These are phyloP conservation scores for Mycena rebaudengoi DNA, from an alignment of 768 basidiomycete species.

Conservation along the genomic window DNA sequence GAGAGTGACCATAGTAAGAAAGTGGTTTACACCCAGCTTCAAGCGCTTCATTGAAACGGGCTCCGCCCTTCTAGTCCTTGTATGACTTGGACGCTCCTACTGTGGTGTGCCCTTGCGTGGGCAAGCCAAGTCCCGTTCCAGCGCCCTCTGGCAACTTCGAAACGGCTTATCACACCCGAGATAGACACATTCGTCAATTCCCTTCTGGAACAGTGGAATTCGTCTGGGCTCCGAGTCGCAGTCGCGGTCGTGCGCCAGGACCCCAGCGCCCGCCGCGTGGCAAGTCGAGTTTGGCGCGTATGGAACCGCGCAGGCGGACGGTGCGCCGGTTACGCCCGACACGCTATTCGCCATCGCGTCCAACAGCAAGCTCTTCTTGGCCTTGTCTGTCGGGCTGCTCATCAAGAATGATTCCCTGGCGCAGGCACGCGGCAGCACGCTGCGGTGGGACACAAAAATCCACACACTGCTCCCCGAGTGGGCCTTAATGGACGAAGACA, in stretches of 20 bases:
- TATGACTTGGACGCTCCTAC: too few species aligned
- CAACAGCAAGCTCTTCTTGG: conserved; percentile 51
- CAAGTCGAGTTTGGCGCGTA: conserved; percentile 47
- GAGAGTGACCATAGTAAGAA: too few species aligned
- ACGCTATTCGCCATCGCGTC: conserved; percentile 54
- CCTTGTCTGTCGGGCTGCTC: conserved; percentile 47
- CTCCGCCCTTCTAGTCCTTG: too few species aligned
- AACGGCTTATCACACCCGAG: conserved; percentile 6
- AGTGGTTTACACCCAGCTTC: too few species aligned
- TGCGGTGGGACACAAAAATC: conserved; percentile 48
- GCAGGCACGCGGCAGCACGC: conserved; percentile 34
- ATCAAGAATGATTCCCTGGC: conserved; percentile 45
- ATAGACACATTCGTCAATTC: conserved; percentile 13
- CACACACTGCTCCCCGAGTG: conserved; percentile 47
- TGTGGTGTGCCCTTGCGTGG: neutral
- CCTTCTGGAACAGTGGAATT: conserved; percentile 45
- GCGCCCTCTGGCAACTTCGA: neutral
- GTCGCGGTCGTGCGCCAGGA: conserved; percentile 49
- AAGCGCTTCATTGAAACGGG: too few species aligned
- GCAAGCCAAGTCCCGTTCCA: neutral
- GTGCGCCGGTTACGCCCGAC: conserved; percentile 47
- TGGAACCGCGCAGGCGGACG: conserved; percentile 44
- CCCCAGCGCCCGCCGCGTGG: conserved; percentile 39
- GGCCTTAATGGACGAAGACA: conserved; percentile 45
- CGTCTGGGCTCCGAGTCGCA: conserved; percentile 46